A percentile compares a stretch with the other conserved stretches of the same genome.
Conservation (phyloP, 164 flowering plant genomes). For the Dillenia turbinata region DNA sequence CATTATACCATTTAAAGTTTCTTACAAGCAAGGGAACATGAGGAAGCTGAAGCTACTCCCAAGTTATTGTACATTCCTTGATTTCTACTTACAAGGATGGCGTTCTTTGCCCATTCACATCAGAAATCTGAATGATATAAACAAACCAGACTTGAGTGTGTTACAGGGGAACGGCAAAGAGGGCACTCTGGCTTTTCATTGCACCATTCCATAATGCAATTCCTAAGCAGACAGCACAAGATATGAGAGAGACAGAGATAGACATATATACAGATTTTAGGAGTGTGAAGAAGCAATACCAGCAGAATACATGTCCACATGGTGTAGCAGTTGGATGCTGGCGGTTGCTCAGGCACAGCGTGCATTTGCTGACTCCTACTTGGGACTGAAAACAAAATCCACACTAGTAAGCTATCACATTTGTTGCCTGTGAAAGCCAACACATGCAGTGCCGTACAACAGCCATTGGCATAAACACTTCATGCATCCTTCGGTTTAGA, state of each 20-base stretch:
- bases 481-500: too few species aligned
- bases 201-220: slow-evolving; percentile 99
- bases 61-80: too few species aligned
- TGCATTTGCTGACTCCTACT: slow-evolving; percentile 72
- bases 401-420: too few species aligned
- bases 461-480: too few species aligned
- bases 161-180: slow-evolving; percentile 81
- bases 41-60: too few species aligned
- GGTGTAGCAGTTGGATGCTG: slow-evolving; percentile 95
- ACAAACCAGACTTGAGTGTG: slow-evolving; percentile 90
- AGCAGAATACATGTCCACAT: slow-evolving; percentile 98
- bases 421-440: too few species aligned
- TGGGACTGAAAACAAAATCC: slow-evolving; percentile 38
- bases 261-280: background rate
- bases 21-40: too few species aligned
- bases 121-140: slow-evolving; percentile 90
- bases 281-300: slow-evolving; percentile 36
- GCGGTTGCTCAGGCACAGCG: slow-evolving; percentile 80
- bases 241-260: too few species aligned
- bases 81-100: too few species aligned
- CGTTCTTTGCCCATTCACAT: background rate
- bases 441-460: too few species aligned
- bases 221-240: slow-evolving; percentile 38
- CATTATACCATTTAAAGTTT: too few species aligned
- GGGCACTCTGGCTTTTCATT: slow-evolving; percentile 99